Evolutionary conservation across 176 grass and related monocot genomes (phyloP).

Genomic region (Coix lacrymajobi): DNA sequence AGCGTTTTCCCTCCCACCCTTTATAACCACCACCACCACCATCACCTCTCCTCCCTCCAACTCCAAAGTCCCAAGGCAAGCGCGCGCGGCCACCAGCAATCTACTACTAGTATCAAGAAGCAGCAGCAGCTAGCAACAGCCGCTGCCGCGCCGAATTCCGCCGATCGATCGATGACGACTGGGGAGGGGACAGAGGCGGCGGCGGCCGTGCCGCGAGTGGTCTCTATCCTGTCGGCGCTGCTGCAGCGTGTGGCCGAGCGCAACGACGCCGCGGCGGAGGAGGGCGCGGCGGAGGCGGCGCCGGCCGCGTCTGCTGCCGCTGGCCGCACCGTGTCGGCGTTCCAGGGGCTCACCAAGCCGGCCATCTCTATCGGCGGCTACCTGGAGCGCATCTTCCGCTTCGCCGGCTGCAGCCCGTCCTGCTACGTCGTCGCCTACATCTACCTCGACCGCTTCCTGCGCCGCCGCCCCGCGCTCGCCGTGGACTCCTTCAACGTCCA

Average conservation of each 20-base stretch:
- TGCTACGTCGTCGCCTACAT: slow-evolving; percentile 95
- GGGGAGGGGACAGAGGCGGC: slow-evolving; percentile 22
- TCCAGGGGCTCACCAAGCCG: slow-evolving; percentile 85
- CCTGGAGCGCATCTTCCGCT: slow-evolving; percentile 96
- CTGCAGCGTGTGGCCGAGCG: slow-evolving; percentile 63
- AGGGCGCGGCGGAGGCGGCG: background rate
- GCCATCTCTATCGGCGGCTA: slow-evolving; percentile 79
- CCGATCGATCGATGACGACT: slow-evolving; percentile 3
- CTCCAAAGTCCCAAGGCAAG: background rate
- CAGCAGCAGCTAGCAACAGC: no score
- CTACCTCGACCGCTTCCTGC: slow-evolving; percentile 93
- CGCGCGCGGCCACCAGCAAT: background rate
- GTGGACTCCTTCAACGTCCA: slow-evolving; percentile 98
- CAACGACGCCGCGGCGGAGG: slow-evolving; percentile 42
- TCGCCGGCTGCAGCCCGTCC: slow-evolving; percentile 80
- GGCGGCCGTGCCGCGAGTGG: slow-evolving; percentile 66
- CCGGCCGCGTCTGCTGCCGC: background rate
- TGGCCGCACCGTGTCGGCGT: slow-evolving; percentile 48
- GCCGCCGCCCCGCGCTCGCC: slow-evolving; percentile 56
- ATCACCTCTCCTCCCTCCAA: slow-evolving; percentile 6
- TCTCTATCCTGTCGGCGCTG: slow-evolving; percentile 76
- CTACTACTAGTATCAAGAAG: no score
- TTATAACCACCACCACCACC: slow-evolving; percentile 52
- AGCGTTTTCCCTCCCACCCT: slow-evolving; percentile 44
- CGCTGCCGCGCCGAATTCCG: background rate